These are phyloP conservation scores for Leccinum rimulosum DNA, from an alignment of 768 basidiomycete genomes.

Conservation along the genomic window DNA sequence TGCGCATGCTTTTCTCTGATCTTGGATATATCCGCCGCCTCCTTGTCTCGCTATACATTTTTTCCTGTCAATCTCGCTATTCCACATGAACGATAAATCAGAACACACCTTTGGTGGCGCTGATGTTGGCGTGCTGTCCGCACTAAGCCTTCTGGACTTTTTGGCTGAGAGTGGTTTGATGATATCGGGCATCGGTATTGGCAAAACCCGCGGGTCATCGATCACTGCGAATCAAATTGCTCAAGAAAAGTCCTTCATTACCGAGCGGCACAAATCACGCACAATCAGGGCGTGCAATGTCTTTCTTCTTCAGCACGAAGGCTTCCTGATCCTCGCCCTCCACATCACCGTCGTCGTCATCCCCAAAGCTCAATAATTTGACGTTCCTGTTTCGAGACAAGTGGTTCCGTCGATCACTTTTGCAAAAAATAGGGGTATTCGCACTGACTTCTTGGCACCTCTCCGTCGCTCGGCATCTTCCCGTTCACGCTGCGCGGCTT, in stretches of 20 bases:
- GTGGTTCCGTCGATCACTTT: not conserved
- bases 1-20: conserved; percentile 76
- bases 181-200: conserved; percentile 11
- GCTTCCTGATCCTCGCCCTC: conserved; percentile 58
- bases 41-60: conserved; percentile 2
- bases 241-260: not conserved
- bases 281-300: conserved; percentile 84
- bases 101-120: conserved; percentile 19
- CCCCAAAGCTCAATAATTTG: conserved; percentile 85
- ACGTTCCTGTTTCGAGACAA: conserved; percentile 62
- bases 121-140: not conserved
- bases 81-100: not conserved
- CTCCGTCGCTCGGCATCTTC: conserved; percentile 70
- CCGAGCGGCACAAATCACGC: conserved; percentile 30
- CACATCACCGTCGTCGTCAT: conserved; percentile 62
- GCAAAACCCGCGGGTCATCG: conserved; percentile 8
- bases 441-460: conserved; percentile 82
- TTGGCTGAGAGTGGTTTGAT: conserved; percentile 3
- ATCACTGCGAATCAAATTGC: conserved; percentile 23
- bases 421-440: not conserved
- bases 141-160: not conserved
- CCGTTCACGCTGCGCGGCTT: conserved; percentile 72
- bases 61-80: not conserved
- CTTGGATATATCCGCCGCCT: conserved; percentile 52
- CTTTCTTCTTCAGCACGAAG: conserved; percentile 67